phyloP scores from a whole-genome alignment of 1,284 basidiomycete species.

The Apiotrichum montevideense region DNA sequence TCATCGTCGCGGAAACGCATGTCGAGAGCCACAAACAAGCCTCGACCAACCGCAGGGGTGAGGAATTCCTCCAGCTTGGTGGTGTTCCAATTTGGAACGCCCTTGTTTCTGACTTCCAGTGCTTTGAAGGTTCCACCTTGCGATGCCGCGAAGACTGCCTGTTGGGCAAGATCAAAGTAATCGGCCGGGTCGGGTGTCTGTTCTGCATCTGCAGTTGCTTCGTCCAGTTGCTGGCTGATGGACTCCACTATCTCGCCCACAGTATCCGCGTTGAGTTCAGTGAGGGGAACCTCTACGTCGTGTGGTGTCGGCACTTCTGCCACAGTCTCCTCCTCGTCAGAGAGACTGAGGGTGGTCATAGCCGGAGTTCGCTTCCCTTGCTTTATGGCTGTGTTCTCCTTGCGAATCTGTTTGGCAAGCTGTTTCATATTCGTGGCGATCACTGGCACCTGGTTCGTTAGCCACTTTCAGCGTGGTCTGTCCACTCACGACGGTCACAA shows the following conservation, averaged over 20 bases:
- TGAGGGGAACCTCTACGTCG: no score
- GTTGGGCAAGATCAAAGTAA: slow-evolving; percentile 32
- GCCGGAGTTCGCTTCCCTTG: no score
- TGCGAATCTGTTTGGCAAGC: not conserved
- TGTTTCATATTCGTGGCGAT: not conserved
- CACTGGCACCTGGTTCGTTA: not conserved
- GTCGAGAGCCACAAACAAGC: slow-evolving; percentile 35
- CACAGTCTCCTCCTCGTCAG: no score
- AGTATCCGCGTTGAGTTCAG: not conserved
- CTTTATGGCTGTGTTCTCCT: no score
- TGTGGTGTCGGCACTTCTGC: no score
- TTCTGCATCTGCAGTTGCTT: not conserved
- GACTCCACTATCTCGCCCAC: not conserved
- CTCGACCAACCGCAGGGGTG: slow-evolving; percentile 22
- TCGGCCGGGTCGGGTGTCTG: not conserved
- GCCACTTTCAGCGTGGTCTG: no score
- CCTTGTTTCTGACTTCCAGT: not conserved
- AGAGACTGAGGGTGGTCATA: no score
- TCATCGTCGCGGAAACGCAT: slow-evolving; percentile 15
- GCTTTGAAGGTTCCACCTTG: not conserved
- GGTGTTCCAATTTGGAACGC: not conserved
- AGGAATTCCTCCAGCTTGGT: not conserved
- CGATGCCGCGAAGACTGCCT: slow-evolving; percentile 28
- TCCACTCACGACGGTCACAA: slow-evolving; percentile 15
- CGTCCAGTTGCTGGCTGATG: not conserved